phyloP scores from a whole-genome alignment of 2,329 filamentous ascomycete species.

The Cercospora nicotianae region DNA sequence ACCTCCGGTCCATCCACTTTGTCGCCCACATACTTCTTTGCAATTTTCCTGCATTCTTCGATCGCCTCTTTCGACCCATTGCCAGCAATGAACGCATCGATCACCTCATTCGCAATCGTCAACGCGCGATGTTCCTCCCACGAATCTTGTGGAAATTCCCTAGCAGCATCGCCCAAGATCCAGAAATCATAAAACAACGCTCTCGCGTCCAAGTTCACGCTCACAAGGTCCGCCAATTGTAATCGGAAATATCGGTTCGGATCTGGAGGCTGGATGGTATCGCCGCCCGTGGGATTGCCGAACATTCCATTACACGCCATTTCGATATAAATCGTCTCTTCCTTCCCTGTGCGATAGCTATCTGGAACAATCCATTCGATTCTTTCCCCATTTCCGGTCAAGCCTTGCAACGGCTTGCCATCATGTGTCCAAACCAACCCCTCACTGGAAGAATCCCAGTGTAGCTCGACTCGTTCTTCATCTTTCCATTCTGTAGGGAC shows the following conservation, averaged over 20 bases:
- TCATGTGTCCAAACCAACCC: constrained; percentile 91
- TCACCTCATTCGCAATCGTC: constrained; percentile 80
- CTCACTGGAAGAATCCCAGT: constrained; percentile 95
- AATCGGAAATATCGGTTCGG: constrained; percentile 81
- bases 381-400: constrained; percentile 86
- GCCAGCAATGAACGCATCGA: constrained; percentile 83
- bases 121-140: constrained; percentile 88
- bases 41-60: constrained; percentile 76
- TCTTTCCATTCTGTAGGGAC: constrained; percentile 71
- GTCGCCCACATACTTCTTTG: constrained; percentile 76
- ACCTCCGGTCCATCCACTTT: constrained; percentile 80
- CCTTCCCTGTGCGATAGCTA: constrained; percentile 76
- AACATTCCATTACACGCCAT: constrained; percentile 99
- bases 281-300: constrained; percentile 81
- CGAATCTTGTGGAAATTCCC: constrained; percentile 84
- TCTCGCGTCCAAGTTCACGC: constrained; percentile 81
- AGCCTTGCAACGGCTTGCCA: constrained; percentile 84
- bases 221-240: constrained; percentile 77
- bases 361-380: constrained; percentile 88
- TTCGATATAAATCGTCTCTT: constrained; percentile 91
- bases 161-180: constrained; percentile 89
- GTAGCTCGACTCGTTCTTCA: constrained; percentile 85
- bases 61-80: constrained; percentile 72
- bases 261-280: constrained; percentile 83
- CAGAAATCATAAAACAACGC: constrained; percentile 89